Evolutionary conservation across 306 rosid genomes (phyloP), one percentile per base, ranked within the genome.

Genomic region (Arachis stenosperma): DNA sequence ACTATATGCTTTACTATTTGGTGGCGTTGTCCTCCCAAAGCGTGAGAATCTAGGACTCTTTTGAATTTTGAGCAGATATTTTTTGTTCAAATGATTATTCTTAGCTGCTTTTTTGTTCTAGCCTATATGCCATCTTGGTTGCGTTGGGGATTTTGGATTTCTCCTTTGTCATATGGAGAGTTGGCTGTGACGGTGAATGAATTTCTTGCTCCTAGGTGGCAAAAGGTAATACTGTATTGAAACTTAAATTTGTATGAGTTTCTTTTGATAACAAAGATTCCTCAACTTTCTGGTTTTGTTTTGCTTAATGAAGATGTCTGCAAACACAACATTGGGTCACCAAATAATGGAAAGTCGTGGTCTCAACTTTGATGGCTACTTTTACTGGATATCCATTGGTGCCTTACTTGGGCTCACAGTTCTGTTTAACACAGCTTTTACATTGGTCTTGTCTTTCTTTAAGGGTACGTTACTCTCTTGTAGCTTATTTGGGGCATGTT

Each of bases 141-240:
- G 83, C 70, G 71, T 40, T 87, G 91, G 91, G 89, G 82, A 36
- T 87, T 84, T 69, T 87, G 91, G 91, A 12, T 84, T 80, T 87
- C 87, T 80, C 91, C 91, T 55, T 42, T 87, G 74, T n/a, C 91
- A 50, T 87, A 75, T 62, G 91, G 84, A 75, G 87, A 82, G 73
- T 78, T 87, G 46, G 81, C 81, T 10, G 29, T 67, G 57, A 69
- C 89, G 5, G 67, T 75, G 43, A 87, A 82, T 44, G 89, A 87
- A 63, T 84, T 84, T 60, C 91, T 58, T 50, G 87, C 91, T 65
- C 89, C 91, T 60, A 76, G 89, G 77, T 87, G 91, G 91, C 69
- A 73, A 30, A 82, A 87, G 91, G 91, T 80, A 75, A 48, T 56
- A 53, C 11, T 62, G n/a, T 4, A 2, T 33, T 33, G 37, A 33